Evolutionary conservation across 441 rosid species (phyloP).

Genomic region (Biscutella laevigata): DNA sequence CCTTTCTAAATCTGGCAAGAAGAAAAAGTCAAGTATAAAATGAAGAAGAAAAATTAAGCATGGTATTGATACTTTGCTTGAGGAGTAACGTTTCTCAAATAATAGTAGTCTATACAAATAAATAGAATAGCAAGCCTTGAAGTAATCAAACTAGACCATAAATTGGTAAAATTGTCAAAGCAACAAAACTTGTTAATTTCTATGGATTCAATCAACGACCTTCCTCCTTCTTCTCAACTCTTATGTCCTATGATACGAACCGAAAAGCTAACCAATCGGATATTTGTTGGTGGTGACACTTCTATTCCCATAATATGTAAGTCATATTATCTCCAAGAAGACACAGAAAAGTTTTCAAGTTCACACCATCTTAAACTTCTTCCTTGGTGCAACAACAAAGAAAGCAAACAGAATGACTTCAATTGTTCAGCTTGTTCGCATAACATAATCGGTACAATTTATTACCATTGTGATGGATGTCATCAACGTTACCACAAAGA

Average conservation of each 20-base stretch:
- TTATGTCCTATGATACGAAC: neutral
- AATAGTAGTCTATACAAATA: neutral
- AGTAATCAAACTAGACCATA: too few species aligned
- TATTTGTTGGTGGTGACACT: too few species aligned
- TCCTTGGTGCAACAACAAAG: neutral
- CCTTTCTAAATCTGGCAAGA: neutral
- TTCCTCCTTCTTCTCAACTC: neutral
- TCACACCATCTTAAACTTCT: neutral
- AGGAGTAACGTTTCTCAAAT: neutral
- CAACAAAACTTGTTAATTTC: neutral
- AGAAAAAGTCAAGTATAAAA: neutral
- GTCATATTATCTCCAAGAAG: neutral
- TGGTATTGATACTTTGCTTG: neutral
- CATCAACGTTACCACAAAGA: neutral
- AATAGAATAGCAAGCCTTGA: too few species aligned
- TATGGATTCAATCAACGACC: neutral
- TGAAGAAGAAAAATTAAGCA: neutral
- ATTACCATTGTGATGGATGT: neutral
- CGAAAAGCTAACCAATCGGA: too few species aligned
- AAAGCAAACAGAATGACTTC: neutral
- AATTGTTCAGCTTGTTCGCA: neutral
- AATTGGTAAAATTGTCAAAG: neutral
- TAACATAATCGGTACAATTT: neutral
- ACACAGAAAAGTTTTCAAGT: neutral
- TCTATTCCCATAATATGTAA: neutral